Base-by-base conservation (phyloP, 768 basidiomycete genomes). In the Leccinum boreale region DNA sequence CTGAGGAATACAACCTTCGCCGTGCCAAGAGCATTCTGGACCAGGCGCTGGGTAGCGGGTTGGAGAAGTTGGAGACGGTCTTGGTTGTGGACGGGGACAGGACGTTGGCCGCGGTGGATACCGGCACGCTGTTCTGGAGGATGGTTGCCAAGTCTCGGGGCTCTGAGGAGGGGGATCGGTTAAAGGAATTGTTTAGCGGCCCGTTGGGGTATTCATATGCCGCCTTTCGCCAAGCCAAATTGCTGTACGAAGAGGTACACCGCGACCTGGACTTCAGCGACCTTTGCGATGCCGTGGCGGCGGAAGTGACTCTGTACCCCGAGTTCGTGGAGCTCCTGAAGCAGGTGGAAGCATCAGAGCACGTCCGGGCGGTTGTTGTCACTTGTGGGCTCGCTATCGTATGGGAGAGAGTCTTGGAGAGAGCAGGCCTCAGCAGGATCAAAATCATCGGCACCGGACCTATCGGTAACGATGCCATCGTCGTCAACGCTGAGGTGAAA, bases 301-400 rank as follows among this genome's bases (percentile, higher is more conserved):
- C 50, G 21, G 28, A 59, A 58, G 58, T 59, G 56, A 59, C 56
- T 58, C 58, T 58, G 6, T 58, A 59, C 45, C 58, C 58, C 29
- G 58, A 59, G 56, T 57, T 59, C 58, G 50, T 59, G 56, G 58
- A 48, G 56, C 58, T 59, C 56, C 56, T 59, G 58, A 59, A 59
- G 56, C 58, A 52, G 56, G 58, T 59, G 56, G 58, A 58, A 58
- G 58, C 58, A 58, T 59, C 58, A 59, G 58, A 59, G 58, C 56
- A 59, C 35, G 58, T 59, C 50, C 50, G 50, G 50, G 58, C 58
- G 45, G 58, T 59, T 48, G 58, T 59, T 52, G 56, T 59, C 50
- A 59, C 58, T 48, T 59, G 56, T 52, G 58, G 58, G 56, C 58
- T 59, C 4, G 45, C 58, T 48, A 14, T 0, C 12, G 6, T 59